A percentile compares a stretch with the other conserved stretches of the same genome.
These are phyloP conservation scores for Ustilago hordei DNA, from an alignment of 1,284 basidiomycete species.

Conservation along the genomic window DNA sequence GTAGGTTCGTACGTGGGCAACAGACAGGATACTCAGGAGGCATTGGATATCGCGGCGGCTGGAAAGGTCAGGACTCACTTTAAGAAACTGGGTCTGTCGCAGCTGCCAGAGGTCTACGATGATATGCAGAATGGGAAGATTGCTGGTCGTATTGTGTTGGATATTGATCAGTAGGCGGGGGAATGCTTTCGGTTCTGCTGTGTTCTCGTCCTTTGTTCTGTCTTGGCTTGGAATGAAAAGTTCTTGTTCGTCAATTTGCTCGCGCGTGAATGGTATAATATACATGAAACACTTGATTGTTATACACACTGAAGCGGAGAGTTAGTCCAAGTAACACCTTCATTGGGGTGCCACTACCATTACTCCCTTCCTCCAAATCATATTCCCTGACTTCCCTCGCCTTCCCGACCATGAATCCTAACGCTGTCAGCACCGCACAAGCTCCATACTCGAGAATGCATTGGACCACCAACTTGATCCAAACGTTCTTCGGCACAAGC, in stretches of 20 bases:
- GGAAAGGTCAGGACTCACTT: slow-evolving; percentile 78
- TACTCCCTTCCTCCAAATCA: slow-evolving; percentile 7
- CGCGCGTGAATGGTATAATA: neutral
- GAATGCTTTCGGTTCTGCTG: neutral
- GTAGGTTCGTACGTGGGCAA: slow-evolving; percentile 81
- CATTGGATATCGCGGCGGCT: slow-evolving; percentile 77
- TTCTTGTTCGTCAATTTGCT: neutral
- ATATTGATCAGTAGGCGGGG: slow-evolving; percentile 66
- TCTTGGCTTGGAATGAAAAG: neutral
- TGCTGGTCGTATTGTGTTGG: slow-evolving; percentile 77
- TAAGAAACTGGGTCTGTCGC: slow-evolving; percentile 73
- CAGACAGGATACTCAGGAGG: slow-evolving; percentile 69
- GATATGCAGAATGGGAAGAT: slow-evolving; percentile 74
- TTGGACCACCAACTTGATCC: slow-evolving; percentile 31
- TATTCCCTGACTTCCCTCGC: neutral
- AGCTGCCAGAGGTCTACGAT: slow-evolving; percentile 75
- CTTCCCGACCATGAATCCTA: slow-evolving; percentile 16
- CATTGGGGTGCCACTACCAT: neutral
- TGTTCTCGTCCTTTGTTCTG: neutral
- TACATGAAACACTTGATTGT: neutral
- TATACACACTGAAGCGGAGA: neutral
- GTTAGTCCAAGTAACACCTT: neutral
- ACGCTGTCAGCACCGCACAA: slow-evolving; percentile 1
- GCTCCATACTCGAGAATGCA: slow-evolving; percentile 22
- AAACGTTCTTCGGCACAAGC: slow-evolving; percentile 17